Base-by-base conservation (phyloP, 257 asterid genomes). In the Voacanga thouarsii region DNA sequence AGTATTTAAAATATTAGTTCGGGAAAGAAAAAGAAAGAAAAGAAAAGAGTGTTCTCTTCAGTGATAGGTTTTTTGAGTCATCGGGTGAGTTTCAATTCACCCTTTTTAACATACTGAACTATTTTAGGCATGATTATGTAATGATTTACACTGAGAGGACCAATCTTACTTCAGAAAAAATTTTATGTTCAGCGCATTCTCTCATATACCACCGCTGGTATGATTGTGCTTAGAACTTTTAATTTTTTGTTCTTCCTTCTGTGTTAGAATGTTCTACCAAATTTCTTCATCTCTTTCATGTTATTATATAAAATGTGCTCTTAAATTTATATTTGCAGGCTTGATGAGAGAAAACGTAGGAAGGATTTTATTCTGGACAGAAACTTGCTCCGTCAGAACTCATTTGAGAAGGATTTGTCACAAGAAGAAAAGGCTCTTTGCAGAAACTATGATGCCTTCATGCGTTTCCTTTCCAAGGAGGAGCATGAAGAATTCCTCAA, bases 261-360 rank as follows among this genome's bases (percentile, higher is more conserved):
- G 14, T 16, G 41, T 50, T 6, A 16, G 50, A 11, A 33, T 72
- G 33, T 18, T 51, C 10, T 30, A 51, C 43, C 19, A 55, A 51
- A 28, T 50, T 75, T 2, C 23, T 56, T 57, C 5, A 37, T 72
- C 53, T 75, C 41, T 23, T 74, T 33, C 51, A 49, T n/a, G 21
- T 55, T 63, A 37, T 65, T 8, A 45, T 47, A 68, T 61, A 10
- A 56, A 57, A 66, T 72, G 80, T 74, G 33, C 70, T 39, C 59
- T 77, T 30, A 47, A 74, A 67, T 53, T 56, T 26, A 74, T 81
- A 45, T 80, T 85, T 82, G 76, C 91, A 92, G 97, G 87, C 96
- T 92, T 76, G 94, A 88, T 75, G 97, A 92, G 91, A 90, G 97
- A 80, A 87, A 91, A 81, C 89, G 94, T 53, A 89, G 97, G 81